A percentile compares a stretch with the other conserved stretches of the same genome.
Evolutionary conservation across 2,329 filamentous ascomycete species (phyloP).

Genomic region (Remersonia thermophila): DNA sequence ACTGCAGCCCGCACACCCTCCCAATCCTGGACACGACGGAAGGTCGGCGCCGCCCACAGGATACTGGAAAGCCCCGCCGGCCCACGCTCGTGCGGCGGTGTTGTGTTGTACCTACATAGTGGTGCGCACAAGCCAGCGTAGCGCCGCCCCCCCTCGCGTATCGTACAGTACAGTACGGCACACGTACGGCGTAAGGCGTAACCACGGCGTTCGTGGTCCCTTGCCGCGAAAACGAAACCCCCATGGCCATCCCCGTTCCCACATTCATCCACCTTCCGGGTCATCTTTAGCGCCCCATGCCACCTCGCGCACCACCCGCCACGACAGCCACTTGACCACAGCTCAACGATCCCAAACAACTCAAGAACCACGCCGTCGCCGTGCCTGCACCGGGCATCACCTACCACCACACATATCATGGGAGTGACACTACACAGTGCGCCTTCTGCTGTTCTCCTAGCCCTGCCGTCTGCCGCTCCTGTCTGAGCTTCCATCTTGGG

Average conservation of each 20-base stretch:
- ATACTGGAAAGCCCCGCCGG: no score
- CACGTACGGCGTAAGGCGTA: neutral
- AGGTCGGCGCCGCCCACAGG: no score
- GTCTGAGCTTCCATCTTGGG: neutral
- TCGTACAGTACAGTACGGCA: no score
- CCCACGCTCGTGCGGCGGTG: no score
- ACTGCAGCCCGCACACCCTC: no score
- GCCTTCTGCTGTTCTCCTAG: conserved; percentile 4
- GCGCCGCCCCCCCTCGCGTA: no score
- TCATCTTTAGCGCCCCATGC: conserved; percentile 10
- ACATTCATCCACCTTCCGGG: neutral
- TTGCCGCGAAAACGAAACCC: conserved; percentile 2
- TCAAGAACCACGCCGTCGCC: neutral
- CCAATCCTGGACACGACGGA: no score
- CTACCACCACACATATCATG: conserved; percentile 11
- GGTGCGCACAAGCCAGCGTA: no score
- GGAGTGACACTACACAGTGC: conserved; percentile 9
- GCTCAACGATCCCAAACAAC: conserved; percentile 9
- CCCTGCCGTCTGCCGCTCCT: conserved; percentile 2
- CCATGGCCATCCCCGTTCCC: conserved; percentile 10
- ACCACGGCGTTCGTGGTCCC: neutral
- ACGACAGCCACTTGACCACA: conserved; percentile 12
- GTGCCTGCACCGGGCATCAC: no score
- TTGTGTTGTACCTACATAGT: no score
- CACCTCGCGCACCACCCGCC: conserved; percentile 8